Base-by-base conservation (phyloP, 805 yeast species). In the Metschnikowia kofuensis region DNA sequence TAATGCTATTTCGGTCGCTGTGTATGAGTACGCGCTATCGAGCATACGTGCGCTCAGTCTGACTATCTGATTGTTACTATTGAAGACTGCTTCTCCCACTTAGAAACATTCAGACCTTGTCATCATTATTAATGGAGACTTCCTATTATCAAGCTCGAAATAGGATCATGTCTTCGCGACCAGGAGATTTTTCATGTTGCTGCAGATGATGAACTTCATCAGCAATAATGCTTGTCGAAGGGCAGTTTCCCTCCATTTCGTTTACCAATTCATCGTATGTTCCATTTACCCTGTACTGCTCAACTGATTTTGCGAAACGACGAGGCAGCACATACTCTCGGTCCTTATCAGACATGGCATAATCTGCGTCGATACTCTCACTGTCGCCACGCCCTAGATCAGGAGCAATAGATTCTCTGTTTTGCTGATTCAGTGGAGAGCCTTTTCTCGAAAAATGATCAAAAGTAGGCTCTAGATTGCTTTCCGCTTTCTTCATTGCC, bases 1-100 rank as follows among this genome's bases (percentile, higher is more conserved):
- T 72, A 56, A 83, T 39, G 88, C 89, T 0, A 65, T 86, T 5
- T 79, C 89, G 0, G 70, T 87, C 48, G 82, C 81, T 70, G 70
- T 80, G n/a, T 87, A 82, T 62, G 91, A 85, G 57, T 67, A 66
- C 45, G 51, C 68, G 1, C 43, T 71, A 13, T 31, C 45, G 7
- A n/a, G 38, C 30, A 46, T 41, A 38, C 43, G 44, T 16, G 29
- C 47, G 27, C 7, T 42, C 27, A n/a, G 34, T 26, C 34, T 9
- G 38, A 26, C 42, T n/a, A 34, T 39, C 40, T 39, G 43, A 38
- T 11, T 10, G 39, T 21, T 37, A n/a, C 30, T 4, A 34, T 34
- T 30, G 32, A 30, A 3, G 32, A 12, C 32, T 30, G 12, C 12
- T 12, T 3, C 32, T 30, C 32, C 5, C 32, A 30, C 32, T 10